Evolutionary conservation across 768 basidiomycete genomes (phyloP).

Genomic region (Boletus pseudo-olivaceus): DNA sequence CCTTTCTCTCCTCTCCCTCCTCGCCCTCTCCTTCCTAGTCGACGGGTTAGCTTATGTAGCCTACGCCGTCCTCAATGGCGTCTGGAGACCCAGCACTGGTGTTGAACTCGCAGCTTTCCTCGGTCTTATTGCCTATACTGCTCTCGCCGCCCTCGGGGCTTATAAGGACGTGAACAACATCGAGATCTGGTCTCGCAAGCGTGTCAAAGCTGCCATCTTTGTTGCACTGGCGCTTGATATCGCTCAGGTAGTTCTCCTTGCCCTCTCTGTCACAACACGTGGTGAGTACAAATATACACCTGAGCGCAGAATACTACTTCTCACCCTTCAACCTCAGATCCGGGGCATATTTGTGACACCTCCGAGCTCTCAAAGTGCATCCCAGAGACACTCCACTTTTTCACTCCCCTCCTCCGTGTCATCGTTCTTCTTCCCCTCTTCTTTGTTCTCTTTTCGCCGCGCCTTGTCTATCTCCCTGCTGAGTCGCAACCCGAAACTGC

Average conservation of each 20-base stretch:
- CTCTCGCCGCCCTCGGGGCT: slow-evolving; percentile 70
- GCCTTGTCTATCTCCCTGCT: slow-evolving; percentile 51
- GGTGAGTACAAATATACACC: slow-evolving; percentile 25
- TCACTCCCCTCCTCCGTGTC: slow-evolving; percentile 62
- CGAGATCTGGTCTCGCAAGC: slow-evolving; percentile 60
- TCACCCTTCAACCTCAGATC: slow-evolving; percentile 8
- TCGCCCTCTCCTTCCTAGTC: slow-evolving; percentile 68
- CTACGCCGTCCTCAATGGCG: slow-evolving; percentile 58
- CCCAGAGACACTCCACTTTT: slow-evolving; percentile 44
- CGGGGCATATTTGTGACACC: slow-evolving; percentile 16
- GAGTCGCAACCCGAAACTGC: slow-evolving; percentile 16
- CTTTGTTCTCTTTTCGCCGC: slow-evolving; percentile 58
- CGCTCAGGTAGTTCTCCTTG: slow-evolving; percentile 53
- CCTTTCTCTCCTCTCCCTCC: slow-evolving; percentile 63
- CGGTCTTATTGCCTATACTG: slow-evolving; percentile 67
- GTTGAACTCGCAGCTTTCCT: slow-evolving; percentile 65
- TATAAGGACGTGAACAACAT: slow-evolving; percentile 76
- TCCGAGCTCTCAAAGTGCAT: slow-evolving; percentile 29
- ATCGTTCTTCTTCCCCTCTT: slow-evolving; percentile 60
- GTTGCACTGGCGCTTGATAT: slow-evolving; percentile 58
- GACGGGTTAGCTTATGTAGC: slow-evolving; percentile 75
- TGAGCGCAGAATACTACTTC: not conserved
- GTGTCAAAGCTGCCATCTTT: slow-evolving; percentile 53
- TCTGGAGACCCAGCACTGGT: slow-evolving; percentile 62
- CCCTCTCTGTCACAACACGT: slow-evolving; percentile 36